Percentiles rank a stretch among this genome's conserved stretches.
Evolutionary conservation across 179 eudicot species (phyloP).

Genomic region (Carnegiea gigantea): DNA sequence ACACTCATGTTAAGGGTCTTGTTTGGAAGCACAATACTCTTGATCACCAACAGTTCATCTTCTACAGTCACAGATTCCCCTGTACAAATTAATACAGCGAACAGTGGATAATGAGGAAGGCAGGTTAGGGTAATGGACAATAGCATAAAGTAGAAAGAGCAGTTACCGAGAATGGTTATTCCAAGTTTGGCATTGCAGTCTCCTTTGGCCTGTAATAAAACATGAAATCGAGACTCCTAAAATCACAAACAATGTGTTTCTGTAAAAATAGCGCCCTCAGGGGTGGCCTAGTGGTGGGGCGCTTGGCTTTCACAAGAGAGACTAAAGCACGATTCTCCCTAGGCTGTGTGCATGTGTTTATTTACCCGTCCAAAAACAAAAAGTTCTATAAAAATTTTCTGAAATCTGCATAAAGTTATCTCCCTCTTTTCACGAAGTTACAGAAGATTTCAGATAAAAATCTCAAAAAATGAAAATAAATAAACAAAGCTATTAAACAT

Average conservation of each 20-base stretch:
- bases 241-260: neutral
- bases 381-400: neutral
- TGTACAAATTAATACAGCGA: too few species aligned
- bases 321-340: too few species aligned
- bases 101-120: constrained; percentile 1
- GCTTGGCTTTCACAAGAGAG: too few species aligned
- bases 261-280: too few species aligned
- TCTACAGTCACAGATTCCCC: too few species aligned
- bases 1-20: too few species aligned
- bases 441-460: neutral
- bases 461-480: neutral
- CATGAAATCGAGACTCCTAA: constrained; percentile 2
- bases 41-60: too few species aligned
- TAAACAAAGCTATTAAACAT: neutral
- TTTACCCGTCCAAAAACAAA: too few species aligned
- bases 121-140: neutral
- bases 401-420: neutral
- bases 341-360: too few species aligned
- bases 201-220: too few species aligned
- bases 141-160: neutral
- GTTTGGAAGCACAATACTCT: too few species aligned
- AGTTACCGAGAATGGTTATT: constrained; percentile 81
- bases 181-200: constrained; percentile 89
- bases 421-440: neutral
- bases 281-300: too few species aligned